A percentile compares a stretch with the other conserved stretches of the same genome.
These are phyloP conservation scores for Monosporozyma solicola DNA, from an alignment of 805 yeast genomes.

Conservation along the genomic window DNA sequence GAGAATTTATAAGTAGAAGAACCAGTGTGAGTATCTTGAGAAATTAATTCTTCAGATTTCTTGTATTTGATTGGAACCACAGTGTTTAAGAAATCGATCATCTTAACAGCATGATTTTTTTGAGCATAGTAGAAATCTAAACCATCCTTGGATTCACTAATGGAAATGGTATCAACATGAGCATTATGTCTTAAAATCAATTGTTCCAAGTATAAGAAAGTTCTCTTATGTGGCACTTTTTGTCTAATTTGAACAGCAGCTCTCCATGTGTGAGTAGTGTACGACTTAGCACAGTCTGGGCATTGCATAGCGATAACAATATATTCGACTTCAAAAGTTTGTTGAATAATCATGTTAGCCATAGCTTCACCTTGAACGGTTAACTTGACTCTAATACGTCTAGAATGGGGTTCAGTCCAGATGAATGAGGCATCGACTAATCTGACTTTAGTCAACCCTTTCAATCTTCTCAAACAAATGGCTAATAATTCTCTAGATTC, in stretches of 20 bases:
- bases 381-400: slow-evolving; percentile 83
- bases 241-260: slow-evolving; percentile 97
- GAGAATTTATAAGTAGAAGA: slow-evolving; percentile 82
- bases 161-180: slow-evolving; percentile 86
- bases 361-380: slow-evolving; percentile 97
- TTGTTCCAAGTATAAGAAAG: slow-evolving; percentile 92
- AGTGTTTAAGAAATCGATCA: slow-evolving; percentile 80
- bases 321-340: slow-evolving; percentile 88
- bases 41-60: slow-evolving; percentile 83
- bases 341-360: slow-evolving; percentile 85
- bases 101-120: slow-evolving; percentile 84
- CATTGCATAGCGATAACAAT: slow-evolving; percentile 94
- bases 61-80: slow-evolving; percentile 80
- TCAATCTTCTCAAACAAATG: slow-evolving; percentile 75
- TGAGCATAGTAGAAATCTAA: slow-evolving; percentile 86
- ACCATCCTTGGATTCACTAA: slow-evolving; percentile 89
- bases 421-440: slow-evolving; percentile 88
- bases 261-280: slow-evolving; percentile 95
- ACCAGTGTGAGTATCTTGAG: slow-evolving; percentile 89
- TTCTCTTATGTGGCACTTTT: slow-evolving; percentile 93
- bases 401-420: slow-evolving; percentile 99
- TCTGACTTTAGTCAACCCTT: slow-evolving; percentile 79
- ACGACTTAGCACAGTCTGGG: slow-evolving; percentile 96
- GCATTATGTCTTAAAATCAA: slow-evolving; percentile 87
- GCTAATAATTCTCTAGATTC: slow-evolving; percentile 93